Percentiles rank a stretch among this genome's conserved stretches.
These are phyloP conservation scores for Xerocomellus intermedius DNA, from an alignment of 768 basidiomycete genomes.

Conservation along the genomic window DNA sequence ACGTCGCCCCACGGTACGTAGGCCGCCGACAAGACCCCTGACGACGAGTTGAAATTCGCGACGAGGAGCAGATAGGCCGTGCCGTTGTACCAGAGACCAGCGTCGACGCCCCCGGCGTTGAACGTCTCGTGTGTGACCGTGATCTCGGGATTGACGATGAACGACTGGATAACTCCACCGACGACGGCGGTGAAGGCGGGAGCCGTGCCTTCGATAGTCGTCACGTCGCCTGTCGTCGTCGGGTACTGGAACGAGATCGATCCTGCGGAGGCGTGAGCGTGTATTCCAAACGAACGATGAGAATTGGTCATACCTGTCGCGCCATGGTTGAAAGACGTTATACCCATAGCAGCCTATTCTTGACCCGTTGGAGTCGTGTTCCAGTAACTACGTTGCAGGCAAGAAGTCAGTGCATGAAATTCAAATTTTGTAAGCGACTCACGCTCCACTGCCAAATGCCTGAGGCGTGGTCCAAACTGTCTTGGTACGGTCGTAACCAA, in stretches of 20 bases:
- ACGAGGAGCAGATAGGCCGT: conserved; percentile 24
- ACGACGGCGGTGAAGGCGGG: conserved; percentile 2
- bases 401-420: not conserved
- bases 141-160: conserved; percentile 13
- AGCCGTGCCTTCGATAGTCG: conserved; percentile 26
- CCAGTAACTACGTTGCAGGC: conserved; percentile 24
- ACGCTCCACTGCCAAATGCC: conserved; percentile 60
- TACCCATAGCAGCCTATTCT: conserved; percentile 25
- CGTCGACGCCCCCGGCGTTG: conserved; percentile 22
- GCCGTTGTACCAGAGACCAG: conserved; percentile 22
- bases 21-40: not conserved
- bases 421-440: not conserved
- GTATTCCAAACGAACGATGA: not conserved
- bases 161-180: conserved; percentile 15
- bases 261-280: conserved; percentile 13
- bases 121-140: conserved; percentile 6
- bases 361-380: conserved; percentile 28
- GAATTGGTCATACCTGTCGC: conserved; percentile 17
- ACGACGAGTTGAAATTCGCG: not conserved
- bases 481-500: conserved; percentile 62
- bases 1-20: conserved; percentile 20
- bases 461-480: conserved; percentile 79
- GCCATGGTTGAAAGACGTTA: conserved; percentile 28
- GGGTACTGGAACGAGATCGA: conserved; percentile 31
- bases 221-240: conserved; percentile 17